Conservation (phyloP, 352 stramenopile genomes). For the Globisporangium radiosum region DNA sequence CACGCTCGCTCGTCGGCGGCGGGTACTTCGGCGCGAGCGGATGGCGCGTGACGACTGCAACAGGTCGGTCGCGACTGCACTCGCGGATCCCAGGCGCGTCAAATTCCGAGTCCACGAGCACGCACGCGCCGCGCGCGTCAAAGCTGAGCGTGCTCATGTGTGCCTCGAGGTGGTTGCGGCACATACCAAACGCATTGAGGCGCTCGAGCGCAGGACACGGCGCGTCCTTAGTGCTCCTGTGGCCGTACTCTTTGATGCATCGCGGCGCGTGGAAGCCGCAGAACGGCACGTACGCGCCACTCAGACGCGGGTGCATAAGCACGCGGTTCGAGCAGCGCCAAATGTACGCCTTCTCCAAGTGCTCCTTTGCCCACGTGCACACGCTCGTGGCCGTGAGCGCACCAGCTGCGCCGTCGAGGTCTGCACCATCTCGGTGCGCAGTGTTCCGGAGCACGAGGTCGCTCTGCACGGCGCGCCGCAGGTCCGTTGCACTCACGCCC, state of each 20-base stretch:
- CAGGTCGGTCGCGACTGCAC: conserved; percentile 30
- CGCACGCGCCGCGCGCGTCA: conserved; percentile 32
- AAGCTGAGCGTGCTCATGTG: conserved; percentile 45
- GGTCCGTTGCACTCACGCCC: conserved; percentile 25
- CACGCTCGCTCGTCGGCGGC: conserved; percentile 11
- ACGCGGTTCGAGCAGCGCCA: conserved; percentile 59
- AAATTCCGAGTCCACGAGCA: conserved; percentile 53
- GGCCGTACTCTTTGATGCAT: conserved; percentile 59
- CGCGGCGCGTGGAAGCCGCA: conserved; percentile 55
- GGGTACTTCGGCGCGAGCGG: conserved; percentile 45
- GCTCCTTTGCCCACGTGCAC: conserved; percentile 56
- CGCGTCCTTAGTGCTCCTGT: conserved; percentile 19
- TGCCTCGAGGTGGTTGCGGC: conserved; percentile 62
- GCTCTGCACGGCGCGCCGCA: conserved; percentile 20
- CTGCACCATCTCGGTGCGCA: no score
- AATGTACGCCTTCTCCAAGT: conserved; percentile 38
- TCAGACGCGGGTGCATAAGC: conserved; percentile 49
- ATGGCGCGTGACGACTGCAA: conserved; percentile 20
- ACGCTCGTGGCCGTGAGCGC: conserved; percentile 21
- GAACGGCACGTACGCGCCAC: conserved; percentile 44
- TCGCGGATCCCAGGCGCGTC: conserved; percentile 56
- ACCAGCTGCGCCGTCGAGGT: background rate
- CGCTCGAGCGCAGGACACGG: conserved; percentile 41
- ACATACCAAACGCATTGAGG: conserved; percentile 59
- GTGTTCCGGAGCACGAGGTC: conserved; percentile 11